Conservation (phyloP, 768 basidiomycete genomes). For the Lactifluus volemus region DNA sequence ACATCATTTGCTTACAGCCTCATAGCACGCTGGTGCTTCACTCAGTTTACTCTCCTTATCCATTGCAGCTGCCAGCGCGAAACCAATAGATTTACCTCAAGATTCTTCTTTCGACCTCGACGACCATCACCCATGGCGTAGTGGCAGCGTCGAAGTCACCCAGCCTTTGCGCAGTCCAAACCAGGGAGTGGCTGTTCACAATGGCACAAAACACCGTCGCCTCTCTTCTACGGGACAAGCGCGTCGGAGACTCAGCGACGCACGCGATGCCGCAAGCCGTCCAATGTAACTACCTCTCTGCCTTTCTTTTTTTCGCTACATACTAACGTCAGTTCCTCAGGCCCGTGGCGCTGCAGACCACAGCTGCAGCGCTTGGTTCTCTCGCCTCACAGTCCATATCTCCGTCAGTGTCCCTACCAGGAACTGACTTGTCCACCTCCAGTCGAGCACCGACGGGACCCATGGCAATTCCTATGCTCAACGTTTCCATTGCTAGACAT, state of each 20-base stretch:
- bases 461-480: slow-evolving; percentile 6
- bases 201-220: slow-evolving; percentile 48
- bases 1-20: not conserved
- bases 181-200: slow-evolving; percentile 22
- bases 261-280: slow-evolving; percentile 64
- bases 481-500: not conserved
- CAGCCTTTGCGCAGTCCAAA: slow-evolving; percentile 10
- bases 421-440: slow-evolving; percentile 20
- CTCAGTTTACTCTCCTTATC: slow-evolving; percentile 64
- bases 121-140: slow-evolving; percentile 11
- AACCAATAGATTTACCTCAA: slow-evolving; percentile 35
- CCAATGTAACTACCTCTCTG: slow-evolving; percentile 49
- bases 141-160: slow-evolving; percentile 7
- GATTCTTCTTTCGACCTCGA: slow-evolving; percentile 18
- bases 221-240: slow-evolving; percentile 63
- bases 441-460: slow-evolving; percentile 17
- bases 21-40: slow-evolving; percentile 7
- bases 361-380: slow-evolving; percentile 31
- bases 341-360: slow-evolving; percentile 29
- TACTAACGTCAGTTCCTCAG: slow-evolving; percentile 21
- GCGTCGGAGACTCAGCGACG: slow-evolving; percentile 67
- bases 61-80: slow-evolving; percentile 44
- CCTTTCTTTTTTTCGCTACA: not conserved
- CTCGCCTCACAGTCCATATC: slow-evolving; percentile 37
- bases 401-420: slow-evolving; percentile 25